These are phyloP conservation scores for Phytopythium aichiense DNA, from an alignment of 352 stramenopile genomes.

Conservation along the genomic window DNA sequence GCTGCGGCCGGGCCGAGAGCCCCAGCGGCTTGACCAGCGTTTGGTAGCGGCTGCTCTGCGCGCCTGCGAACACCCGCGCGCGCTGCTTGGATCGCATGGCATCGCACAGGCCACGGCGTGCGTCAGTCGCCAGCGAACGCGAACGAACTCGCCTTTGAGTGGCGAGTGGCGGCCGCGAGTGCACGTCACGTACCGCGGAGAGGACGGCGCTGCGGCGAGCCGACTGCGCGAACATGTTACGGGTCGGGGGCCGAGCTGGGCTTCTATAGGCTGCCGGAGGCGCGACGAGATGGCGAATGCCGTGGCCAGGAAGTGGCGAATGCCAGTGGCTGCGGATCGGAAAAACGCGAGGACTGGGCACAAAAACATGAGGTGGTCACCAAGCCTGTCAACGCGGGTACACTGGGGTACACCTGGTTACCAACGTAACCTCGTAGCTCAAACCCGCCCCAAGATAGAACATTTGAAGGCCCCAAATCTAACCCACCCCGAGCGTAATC, in stretches of 20 bases:
- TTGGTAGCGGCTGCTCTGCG: slow-evolving; percentile 44
- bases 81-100: background rate
- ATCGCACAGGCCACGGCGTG: background rate
- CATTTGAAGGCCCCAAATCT: no score
- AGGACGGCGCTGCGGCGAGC: slow-evolving; percentile 26
- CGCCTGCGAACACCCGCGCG: slow-evolving; percentile 12
- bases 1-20: slow-evolving; percentile 18
- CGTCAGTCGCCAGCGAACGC: slow-evolving; percentile 3
- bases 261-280: background rate
- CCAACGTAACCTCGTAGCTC: no score
- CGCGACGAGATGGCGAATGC: background rate
- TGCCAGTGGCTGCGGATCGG: background rate
- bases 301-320: no score
- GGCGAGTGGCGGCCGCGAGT: no score
- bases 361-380: slow-evolving; percentile 32
- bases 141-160: background rate
- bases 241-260: no score
- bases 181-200: slow-evolving; percentile 11
- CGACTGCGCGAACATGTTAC: slow-evolving; percentile 38
- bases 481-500: no score
- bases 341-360: slow-evolving; percentile 1
- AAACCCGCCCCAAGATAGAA: no score
- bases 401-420: no score
- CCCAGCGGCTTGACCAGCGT: slow-evolving; percentile 45
- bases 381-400: background rate